Evolutionary conservation across 129 eudicot species (phyloP).

Genomic region (Centrapalus pauciflorus): DNA sequence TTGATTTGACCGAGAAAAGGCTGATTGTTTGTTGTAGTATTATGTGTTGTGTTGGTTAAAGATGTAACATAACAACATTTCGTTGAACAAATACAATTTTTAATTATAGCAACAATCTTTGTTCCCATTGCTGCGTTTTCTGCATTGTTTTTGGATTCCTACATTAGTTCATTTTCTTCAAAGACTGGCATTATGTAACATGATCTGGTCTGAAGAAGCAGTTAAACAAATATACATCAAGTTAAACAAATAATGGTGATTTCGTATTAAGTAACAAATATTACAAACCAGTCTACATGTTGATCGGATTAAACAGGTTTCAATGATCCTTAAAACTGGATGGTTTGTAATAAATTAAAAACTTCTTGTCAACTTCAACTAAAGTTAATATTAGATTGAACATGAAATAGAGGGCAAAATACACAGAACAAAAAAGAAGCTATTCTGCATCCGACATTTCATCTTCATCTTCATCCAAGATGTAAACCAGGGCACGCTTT

Average conservation of each 20-base stretch:
- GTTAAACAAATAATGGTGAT: no score
- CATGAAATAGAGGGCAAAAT: neutral
- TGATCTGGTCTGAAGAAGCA: no score
- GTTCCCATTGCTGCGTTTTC: neutral
- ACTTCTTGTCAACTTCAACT: no score
- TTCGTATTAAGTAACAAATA: no score
- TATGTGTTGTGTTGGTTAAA: slow-evolving; percentile 25
- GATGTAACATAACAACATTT: slow-evolving; percentile 28
- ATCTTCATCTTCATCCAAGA: slow-evolving; percentile 88
- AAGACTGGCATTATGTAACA: no score
- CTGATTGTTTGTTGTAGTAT: slow-evolving; percentile 15
- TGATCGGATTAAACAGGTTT: no score
- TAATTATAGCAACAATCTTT: slow-evolving; percentile 24
- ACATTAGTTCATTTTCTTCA: no score
- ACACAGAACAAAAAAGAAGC: neutral
- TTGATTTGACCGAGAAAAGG: slow-evolving; percentile 13
- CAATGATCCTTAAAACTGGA: neutral
- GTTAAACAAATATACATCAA: no score
- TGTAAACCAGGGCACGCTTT: slow-evolving; percentile 93
- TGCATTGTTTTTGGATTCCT: no score
- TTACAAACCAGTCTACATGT: no score
- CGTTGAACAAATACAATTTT: slow-evolving; percentile 17
- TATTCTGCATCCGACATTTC: slow-evolving; percentile 77
- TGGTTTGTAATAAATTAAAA: neutral
- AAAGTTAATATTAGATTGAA: neutral